Conservation (phyloP, 345 rosid species). For the Citrus australasica region DNA sequence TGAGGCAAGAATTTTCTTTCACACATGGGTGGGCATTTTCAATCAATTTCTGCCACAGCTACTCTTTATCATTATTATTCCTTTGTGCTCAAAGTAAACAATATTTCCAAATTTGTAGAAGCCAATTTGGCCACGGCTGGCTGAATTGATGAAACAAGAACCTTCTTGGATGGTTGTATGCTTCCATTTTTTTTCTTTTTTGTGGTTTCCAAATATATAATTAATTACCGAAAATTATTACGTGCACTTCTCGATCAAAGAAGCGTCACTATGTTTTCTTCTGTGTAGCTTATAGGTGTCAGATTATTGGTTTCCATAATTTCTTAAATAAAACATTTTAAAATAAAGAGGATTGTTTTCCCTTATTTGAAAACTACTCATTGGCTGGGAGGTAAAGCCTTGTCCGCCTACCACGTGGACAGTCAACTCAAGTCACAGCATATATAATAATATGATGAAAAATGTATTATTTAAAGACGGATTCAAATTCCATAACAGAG, state of each 20-base stretch:
- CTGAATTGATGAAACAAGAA: not conserved
- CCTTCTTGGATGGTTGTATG: not conserved
- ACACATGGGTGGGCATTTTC: too few relatives aligned
- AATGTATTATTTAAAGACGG: too few relatives aligned
- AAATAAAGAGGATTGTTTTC: too few relatives aligned
- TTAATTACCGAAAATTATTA: not conserved
- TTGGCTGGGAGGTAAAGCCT: too few relatives aligned
- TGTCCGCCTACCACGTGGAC: too few relatives aligned
- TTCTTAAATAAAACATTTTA: not conserved
- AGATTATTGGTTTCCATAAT: not conserved
- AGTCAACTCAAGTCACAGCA: too few relatives aligned
- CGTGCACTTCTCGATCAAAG: not conserved
- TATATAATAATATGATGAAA: too few relatives aligned
- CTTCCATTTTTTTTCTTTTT: too few relatives aligned
- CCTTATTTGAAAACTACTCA: too few relatives aligned
- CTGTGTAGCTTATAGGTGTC: not conserved
- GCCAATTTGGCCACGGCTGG: conserved; percentile 5
- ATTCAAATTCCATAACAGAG: too few relatives aligned
- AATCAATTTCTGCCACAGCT: too few relatives aligned
- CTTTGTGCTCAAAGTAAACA: not conserved
- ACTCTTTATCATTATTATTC: not conserved
- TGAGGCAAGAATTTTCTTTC: not conserved
- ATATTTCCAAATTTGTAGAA: conserved; percentile 14
- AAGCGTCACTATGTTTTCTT: not conserved
- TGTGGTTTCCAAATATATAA: not conserved